Conservation (phyloP, 1,284 basidiomycete genomes). For the Cerrena zonata region DNA sequence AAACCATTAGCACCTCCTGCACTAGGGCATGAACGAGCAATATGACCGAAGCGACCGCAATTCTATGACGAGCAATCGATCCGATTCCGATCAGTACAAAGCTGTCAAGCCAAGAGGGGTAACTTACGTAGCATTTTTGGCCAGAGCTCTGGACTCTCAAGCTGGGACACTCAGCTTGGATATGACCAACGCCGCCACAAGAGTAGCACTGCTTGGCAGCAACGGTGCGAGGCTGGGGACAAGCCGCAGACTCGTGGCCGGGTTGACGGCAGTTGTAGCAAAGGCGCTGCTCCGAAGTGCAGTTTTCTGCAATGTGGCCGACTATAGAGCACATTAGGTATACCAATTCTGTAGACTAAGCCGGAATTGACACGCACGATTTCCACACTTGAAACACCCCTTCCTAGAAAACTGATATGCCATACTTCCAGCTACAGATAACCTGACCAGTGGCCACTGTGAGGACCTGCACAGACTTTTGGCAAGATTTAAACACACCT, state of each 20-base stretch:
- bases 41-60: slow-evolving; percentile 75
- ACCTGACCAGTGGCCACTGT: slow-evolving; percentile 17
- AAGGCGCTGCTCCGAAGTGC: slow-evolving; percentile 77
- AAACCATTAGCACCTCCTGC: slow-evolving; percentile 43
- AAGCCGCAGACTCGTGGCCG: slow-evolving; percentile 84
- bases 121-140: slow-evolving; percentile 76
- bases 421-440: slow-evolving; percentile 41
- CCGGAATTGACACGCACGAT: slow-evolving; percentile 47
- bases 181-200: slow-evolving; percentile 73
- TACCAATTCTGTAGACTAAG: slow-evolving; percentile 16
- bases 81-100: background rate
- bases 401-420: slow-evolving; percentile 76
- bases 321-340: slow-evolving; percentile 48
- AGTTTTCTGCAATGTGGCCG: slow-evolving; percentile 87
- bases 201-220: slow-evolving; percentile 77
- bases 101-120: slow-evolving; percentile 11
- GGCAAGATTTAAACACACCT: slow-evolving; percentile 15
- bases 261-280: slow-evolving; percentile 91
- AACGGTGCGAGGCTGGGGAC: slow-evolving; percentile 74
- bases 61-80: slow-evolving; percentile 39
- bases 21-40: slow-evolving; percentile 68
- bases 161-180: slow-evolving; percentile 81
- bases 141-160: slow-evolving; percentile 60
- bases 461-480: background rate
- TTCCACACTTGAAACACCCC: slow-evolving; percentile 83